Percentiles rank a stretch among this genome's conserved stretches.
Evolutionary conservation across 2,329 filamentous ascomycete genomes (phyloP).

Genomic region (Sporothrix inflata): DNA sequence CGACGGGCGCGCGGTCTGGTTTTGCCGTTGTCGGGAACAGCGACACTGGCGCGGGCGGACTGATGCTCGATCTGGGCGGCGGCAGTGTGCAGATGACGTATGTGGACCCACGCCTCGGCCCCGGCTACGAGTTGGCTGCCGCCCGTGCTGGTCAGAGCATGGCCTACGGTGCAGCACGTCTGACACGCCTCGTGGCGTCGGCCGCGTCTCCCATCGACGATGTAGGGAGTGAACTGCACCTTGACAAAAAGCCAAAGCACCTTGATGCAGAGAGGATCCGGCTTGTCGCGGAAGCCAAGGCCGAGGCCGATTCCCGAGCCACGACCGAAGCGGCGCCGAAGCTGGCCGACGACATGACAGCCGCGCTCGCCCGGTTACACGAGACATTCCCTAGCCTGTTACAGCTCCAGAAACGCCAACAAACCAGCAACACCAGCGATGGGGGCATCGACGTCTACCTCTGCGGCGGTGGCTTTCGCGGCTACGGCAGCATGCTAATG

Average conservation of each 20-base stretch:
- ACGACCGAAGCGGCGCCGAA: slow-evolving; percentile 55
- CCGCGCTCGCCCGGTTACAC: slow-evolving; percentile 61
- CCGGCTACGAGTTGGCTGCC: slow-evolving; percentile 55
- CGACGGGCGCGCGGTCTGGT: slow-evolving; percentile 78
- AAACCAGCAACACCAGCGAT: slow-evolving; percentile 44
- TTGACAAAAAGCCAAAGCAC: background rate
- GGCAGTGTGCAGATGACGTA: slow-evolving; percentile 69
- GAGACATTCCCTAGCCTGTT: slow-evolving; percentile 54
- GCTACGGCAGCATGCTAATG: slow-evolving; percentile 90
- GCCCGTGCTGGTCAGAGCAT: slow-evolving; percentile 60
- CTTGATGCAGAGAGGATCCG: slow-evolving; percentile 6
- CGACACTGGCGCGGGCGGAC: slow-evolving; percentile 52
- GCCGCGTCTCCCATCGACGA: background rate
- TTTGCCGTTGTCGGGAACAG: slow-evolving; percentile 57
- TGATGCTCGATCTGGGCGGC: slow-evolving; percentile 87
- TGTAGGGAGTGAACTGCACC: background rate
- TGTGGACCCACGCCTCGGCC: slow-evolving; percentile 52
- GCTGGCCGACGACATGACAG: slow-evolving; percentile 61
- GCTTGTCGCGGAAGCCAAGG: slow-evolving; percentile 8
- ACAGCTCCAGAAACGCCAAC: slow-evolving; percentile 38
- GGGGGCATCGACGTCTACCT: slow-evolving; percentile 71
- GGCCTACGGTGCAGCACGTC: slow-evolving; percentile 63
- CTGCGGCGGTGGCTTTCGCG: slow-evolving; percentile 86
- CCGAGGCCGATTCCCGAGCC: slow-evolving; percentile 44
- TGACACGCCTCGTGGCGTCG: slow-evolving; percentile 48